Conservation (phyloP, 1,284 basidiomycete species). For the Phylloboletellus chloephorus region DNA sequence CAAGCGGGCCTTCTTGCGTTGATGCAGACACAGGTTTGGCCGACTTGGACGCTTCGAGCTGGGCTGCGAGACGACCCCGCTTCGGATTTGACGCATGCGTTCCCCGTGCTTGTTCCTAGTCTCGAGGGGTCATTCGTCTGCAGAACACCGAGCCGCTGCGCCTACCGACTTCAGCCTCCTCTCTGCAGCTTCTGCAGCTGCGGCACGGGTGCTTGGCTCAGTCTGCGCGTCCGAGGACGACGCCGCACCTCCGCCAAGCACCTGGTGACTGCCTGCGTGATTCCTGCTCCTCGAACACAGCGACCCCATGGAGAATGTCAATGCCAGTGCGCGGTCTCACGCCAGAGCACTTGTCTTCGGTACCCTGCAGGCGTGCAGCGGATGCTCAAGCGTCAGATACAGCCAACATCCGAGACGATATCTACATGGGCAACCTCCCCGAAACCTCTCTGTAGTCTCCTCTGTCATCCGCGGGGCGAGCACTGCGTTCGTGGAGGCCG, state of each 20-base stretch:
- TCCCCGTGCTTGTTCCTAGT: slow-evolving; percentile 53
- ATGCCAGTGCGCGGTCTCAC: slow-evolving; percentile 13
- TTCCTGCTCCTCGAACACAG: slow-evolving; percentile 57
- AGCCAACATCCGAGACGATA: neutral
- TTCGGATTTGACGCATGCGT: slow-evolving; percentile 59
- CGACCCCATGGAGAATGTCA: slow-evolving; percentile 48
- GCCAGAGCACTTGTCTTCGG: slow-evolving; percentile 1
- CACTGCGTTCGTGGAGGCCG: slow-evolving; percentile 40
- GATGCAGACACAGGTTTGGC: slow-evolving; percentile 44
- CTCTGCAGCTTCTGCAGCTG: slow-evolving; percentile 68
- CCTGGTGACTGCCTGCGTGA: slow-evolving; percentile 50
- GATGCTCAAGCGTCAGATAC: neutral
- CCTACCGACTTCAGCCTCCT: slow-evolving; percentile 57
- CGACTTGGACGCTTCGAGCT: slow-evolving; percentile 47
- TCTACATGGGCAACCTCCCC: slow-evolving; percentile 27
- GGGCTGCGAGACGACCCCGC: slow-evolving; percentile 54
- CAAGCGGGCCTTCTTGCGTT: slow-evolving; percentile 52
- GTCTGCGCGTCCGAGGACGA: slow-evolving; percentile 25
- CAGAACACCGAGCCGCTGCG: slow-evolving; percentile 16
- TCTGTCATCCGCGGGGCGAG: slow-evolving; percentile 27
- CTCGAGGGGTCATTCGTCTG: slow-evolving; percentile 19
- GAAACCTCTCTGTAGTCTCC: slow-evolving; percentile 41
- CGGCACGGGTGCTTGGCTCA: slow-evolving; percentile 39
- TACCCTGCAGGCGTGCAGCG: neutral
- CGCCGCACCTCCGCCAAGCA: slow-evolving; percentile 37